These are phyloP conservation scores for Prototheca wickerhamii DNA, from an alignment of 163 green algal species.

Conservation along the genomic window DNA sequence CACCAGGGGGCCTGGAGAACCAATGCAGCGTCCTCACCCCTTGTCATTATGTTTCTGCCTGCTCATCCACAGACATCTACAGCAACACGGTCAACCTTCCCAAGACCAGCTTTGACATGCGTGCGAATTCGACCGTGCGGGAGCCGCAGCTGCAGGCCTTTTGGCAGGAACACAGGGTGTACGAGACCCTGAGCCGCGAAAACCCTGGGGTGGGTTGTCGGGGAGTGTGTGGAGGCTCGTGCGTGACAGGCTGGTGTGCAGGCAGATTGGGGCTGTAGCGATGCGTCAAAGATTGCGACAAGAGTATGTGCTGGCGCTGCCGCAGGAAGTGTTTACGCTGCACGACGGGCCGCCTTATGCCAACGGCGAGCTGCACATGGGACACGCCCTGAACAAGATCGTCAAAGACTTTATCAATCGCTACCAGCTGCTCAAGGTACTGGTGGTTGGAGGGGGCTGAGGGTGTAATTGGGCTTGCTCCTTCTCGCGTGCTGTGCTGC, in stretches of 20 bases:
- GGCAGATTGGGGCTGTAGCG: neutral
- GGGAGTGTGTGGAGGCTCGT: neutral
- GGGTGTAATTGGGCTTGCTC: neutral
- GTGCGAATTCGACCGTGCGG: constrained; percentile 77
- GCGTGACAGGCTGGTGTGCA: neutral
- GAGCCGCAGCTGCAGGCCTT: constrained; percentile 91
- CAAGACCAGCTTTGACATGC: constrained; percentile 87
- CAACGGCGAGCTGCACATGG: constrained; percentile 98
- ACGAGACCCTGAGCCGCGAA: constrained; percentile 54
- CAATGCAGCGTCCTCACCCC: neutral
- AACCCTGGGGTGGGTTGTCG: constrained; percentile 40
- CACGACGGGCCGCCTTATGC: constrained; percentile 98
- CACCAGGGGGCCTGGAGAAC: neutral
- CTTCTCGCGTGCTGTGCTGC: neutral
- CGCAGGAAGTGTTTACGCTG: constrained; percentile 71
- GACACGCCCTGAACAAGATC: constrained; percentile 95
- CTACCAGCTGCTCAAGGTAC: constrained; percentile 71
- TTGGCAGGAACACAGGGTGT: constrained; percentile 75
- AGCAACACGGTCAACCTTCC: constrained; percentile 82
- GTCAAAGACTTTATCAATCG: constrained; percentile 68
- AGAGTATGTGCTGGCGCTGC: neutral
- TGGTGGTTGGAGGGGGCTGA: neutral
- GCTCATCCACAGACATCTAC: constrained; percentile 45
- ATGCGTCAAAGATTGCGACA: too few relatives aligned
- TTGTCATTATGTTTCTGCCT: neutral